Conservation (phyloP, 441 rosid genomes). For the Populus hybrid region DNA sequence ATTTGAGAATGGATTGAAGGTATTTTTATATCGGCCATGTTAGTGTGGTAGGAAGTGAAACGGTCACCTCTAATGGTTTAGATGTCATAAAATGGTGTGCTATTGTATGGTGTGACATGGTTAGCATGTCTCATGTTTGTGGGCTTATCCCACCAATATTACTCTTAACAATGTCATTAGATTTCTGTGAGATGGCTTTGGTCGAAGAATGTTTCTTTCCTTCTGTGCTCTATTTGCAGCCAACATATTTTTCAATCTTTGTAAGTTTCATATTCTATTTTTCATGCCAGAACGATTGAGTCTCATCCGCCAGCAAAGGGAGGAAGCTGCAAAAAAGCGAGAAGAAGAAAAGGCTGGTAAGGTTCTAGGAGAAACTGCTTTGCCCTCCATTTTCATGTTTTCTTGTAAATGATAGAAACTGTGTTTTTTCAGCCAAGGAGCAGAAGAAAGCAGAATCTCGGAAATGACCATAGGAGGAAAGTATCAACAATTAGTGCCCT, state of each 20-base stretch:
- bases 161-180: too few relatives aligned
- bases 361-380: not conserved
- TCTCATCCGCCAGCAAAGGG: constrained; percentile 87
- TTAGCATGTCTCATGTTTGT: not conserved
- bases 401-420: constrained; percentile 11
- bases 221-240: not conserved
- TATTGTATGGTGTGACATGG: not conserved
- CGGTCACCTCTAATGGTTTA: not conserved
- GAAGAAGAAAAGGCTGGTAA: constrained; percentile 96
- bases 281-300: constrained; percentile 66
- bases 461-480: constrained; percentile 39
- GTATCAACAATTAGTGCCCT: constrained; percentile 8
- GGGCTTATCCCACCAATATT: not conserved
- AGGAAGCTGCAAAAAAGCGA: constrained; percentile 86
- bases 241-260: not conserved
- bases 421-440: constrained; percentile 56
- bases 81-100: not conserved
- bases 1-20: not conserved
- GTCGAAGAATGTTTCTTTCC: not conserved
- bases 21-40: not conserved
- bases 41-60: not conserved
- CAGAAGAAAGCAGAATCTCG: constrained; percentile 75
- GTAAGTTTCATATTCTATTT: not conserved
- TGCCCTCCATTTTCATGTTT: not conserved
- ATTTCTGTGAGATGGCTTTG: not conserved